These are phyloP conservation scores for Talaromyces nanjingensis DNA, from an alignment of 495 filamentous ascomycete genomes.

Conservation along the genomic window DNA sequence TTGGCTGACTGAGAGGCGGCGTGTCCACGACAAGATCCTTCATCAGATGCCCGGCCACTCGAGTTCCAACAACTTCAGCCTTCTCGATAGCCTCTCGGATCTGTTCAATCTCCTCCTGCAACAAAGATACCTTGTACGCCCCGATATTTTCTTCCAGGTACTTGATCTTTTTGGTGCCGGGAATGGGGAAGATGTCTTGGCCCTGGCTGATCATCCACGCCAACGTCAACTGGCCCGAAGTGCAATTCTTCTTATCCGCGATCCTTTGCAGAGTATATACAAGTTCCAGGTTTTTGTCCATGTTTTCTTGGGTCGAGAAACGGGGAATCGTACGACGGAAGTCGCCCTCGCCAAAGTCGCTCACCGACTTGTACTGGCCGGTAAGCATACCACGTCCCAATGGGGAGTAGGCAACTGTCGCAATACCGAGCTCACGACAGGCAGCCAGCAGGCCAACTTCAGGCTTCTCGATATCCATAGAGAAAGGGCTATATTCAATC, in stretches of 20 bases:
- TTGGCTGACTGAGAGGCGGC: no score
- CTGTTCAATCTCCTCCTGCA: slow-evolving; percentile 34
- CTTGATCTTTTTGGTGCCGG: slow-evolving; percentile 49
- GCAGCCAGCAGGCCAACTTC: slow-evolving; percentile 24
- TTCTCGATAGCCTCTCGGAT: slow-evolving; percentile 23
- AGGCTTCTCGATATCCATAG: no score
- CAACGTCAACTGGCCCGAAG: slow-evolving; percentile 40
- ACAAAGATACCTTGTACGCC: slow-evolving; percentile 36
- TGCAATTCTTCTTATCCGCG: slow-evolving; percentile 37
- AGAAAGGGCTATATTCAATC: no score
- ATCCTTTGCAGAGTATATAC: slow-evolving; percentile 29
- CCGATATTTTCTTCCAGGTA: slow-evolving; percentile 53
- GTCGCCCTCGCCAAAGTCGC: slow-evolving; percentile 25
- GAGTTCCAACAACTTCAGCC: slow-evolving; percentile 18
- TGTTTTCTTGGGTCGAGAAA: slow-evolving; percentile 34
- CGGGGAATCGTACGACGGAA: slow-evolving; percentile 36
- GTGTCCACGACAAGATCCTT: no score
- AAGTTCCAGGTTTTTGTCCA: slow-evolving; percentile 33
- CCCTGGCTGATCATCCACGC: slow-evolving; percentile 53
- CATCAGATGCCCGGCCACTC: slow-evolving; percentile 17
- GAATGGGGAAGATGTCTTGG: slow-evolving; percentile 50
- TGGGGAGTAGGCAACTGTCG: slow-evolving; percentile 40
- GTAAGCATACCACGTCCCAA: slow-evolving; percentile 43
- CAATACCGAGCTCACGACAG: slow-evolving; percentile 40
- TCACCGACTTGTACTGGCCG: slow-evolving; percentile 18